Conservation (phyloP, 2,329 filamentous ascomycete species). For the Kalmusia sp. region DNA sequence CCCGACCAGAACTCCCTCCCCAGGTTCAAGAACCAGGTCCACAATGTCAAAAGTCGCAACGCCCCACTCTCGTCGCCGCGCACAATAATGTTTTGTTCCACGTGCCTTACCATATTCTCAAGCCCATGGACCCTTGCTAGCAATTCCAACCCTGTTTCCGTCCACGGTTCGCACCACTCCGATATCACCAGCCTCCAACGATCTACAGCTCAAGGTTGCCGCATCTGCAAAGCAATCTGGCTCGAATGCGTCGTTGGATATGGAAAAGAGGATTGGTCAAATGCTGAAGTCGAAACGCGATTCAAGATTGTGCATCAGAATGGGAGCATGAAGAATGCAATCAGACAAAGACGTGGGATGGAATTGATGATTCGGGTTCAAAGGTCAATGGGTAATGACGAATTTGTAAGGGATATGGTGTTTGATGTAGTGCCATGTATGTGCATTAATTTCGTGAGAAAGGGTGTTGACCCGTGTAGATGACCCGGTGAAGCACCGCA, state of each 20-base stretch:
- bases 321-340: constrained; percentile 2
- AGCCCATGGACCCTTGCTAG: not conserved
- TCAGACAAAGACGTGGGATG: not conserved
- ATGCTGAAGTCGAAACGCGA: not conserved
- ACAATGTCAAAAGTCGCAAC: not conserved
- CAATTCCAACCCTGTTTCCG: not conserved
- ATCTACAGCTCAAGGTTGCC: constrained; percentile 1
- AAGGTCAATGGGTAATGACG: constrained; percentile 5
- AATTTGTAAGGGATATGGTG: constrained; percentile 3
- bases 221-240: constrained; percentile 13
- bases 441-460: not conserved
- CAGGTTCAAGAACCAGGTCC: not conserved
- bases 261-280: constrained; percentile 11
- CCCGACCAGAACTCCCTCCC: too few species aligned
- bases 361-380: constrained; percentile 3
- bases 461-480: not conserved
- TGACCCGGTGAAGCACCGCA: not conserved
- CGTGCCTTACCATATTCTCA: not conserved
- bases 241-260: constrained; percentile 11
- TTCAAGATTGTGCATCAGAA: not conserved
- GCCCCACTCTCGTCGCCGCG: not conserved
- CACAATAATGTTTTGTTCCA: not conserved
- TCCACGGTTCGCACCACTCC: constrained; percentile 2
- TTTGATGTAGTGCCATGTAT: not conserved
- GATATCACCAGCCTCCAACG: not conserved